Conservation (phyloP, 495 filamentous ascomycete species). For the Cercophora newfieldiana region DNA sequence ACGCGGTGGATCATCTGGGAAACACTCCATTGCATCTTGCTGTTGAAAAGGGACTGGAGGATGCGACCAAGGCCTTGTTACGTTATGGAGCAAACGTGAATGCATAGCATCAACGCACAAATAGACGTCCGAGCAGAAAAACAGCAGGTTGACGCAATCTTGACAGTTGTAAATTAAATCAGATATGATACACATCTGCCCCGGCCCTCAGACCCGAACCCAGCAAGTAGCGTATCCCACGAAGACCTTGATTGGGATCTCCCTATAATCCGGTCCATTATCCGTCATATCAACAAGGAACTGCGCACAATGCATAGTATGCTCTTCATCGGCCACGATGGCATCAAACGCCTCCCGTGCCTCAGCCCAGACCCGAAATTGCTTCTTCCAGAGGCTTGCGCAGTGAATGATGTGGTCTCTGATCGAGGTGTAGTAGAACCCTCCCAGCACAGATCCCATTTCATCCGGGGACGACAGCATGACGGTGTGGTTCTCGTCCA, state of each 20-base stretch:
- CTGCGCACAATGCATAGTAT: slow-evolving; percentile 24
- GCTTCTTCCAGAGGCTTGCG: slow-evolving; percentile 21
- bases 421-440: slow-evolving; percentile 19
- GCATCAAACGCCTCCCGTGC: slow-evolving; percentile 11
- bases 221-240: slow-evolving; percentile 6
- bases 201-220: no score
- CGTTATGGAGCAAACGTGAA: no score
- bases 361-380: slow-evolving; percentile 20
- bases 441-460: slow-evolving; percentile 5
- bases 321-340: slow-evolving; percentile 13
- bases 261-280: not conserved
- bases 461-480: not conserved
- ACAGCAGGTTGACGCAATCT: no score
- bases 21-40: no score
- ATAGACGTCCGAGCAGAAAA: no score
- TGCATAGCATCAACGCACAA: no score
- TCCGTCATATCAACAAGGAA: slow-evolving; percentile 18
- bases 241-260: slow-evolving; percentile 1
- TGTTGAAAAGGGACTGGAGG: no score
- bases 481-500: not conserved
- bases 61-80: no score
- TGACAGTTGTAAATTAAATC: no score
- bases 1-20: no score
- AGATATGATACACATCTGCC: no score
- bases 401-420: slow-evolving; percentile 27